These are phyloP conservation scores for Kodamaea ohmeri DNA, from an alignment of 1,139 yeast genomes.

Conservation along the genomic window DNA sequence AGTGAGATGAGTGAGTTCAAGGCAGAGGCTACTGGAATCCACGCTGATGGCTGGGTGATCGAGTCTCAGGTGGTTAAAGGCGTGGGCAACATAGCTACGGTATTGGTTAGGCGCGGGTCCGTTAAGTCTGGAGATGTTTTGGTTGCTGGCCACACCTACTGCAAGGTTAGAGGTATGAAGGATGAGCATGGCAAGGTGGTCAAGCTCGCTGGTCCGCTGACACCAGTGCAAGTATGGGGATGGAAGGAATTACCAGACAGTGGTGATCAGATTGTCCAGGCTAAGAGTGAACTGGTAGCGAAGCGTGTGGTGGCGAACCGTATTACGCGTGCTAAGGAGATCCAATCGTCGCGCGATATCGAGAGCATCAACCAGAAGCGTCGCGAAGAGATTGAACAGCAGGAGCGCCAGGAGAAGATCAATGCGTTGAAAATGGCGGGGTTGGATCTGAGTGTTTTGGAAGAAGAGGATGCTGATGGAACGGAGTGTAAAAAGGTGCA, in stretches of 20 bases:
- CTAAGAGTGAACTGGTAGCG: conserved; percentile 68
- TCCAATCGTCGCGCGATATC: conserved; percentile 63
- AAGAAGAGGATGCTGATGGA: conserved; percentile 30
- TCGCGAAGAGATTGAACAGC: conserved; percentile 44
- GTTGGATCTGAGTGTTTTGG: conserved; percentile 43
- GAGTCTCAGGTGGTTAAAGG: conserved; percentile 86
- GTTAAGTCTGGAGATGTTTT: conserved; percentile 66
- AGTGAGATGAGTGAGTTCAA: conserved; percentile 80
- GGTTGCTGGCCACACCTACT: conserved; percentile 83
- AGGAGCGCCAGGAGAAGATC: conserved; percentile 49
- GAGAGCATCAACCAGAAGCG: conserved; percentile 65
- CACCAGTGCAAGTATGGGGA: conserved; percentile 89
- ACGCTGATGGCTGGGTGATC: conserved; percentile 83
- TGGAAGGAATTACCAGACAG: conserved; percentile 94
- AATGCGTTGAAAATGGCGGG: conserved; percentile 59
- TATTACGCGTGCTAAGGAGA: conserved; percentile 50
- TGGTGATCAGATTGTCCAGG: conserved; percentile 82
- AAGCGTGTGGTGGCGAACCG: conserved; percentile 73
- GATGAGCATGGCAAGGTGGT: conserved; percentile 70
- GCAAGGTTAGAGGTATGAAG: conserved; percentile 79
- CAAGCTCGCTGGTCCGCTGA: conserved; percentile 76
- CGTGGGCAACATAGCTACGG: conserved; percentile 83
- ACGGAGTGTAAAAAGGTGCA: conserved; percentile 39
- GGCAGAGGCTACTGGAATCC: conserved; percentile 54
- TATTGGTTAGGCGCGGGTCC: conserved; percentile 76